Evolutionary conservation across 192 early-diverging fungal species (phyloP).

Genomic region (Powellomyces hirtus): DNA sequence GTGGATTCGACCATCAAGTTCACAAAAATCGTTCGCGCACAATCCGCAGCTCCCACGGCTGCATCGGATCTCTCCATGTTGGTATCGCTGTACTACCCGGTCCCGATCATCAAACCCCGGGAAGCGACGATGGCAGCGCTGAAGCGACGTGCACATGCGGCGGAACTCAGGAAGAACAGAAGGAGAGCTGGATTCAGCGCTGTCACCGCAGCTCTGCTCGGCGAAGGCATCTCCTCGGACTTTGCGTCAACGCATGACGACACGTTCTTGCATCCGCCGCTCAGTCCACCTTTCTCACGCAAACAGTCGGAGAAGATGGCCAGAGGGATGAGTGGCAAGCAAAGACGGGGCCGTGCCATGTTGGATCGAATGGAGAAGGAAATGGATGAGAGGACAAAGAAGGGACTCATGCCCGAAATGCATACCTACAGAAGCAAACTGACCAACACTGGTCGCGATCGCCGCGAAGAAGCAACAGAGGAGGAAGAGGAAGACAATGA

Average conservation of each 20-base stretch:
- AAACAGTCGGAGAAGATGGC: not conserved
- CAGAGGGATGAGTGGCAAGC: not conserved
- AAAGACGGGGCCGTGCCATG: conserved; percentile 7
- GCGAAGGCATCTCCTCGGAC: conserved; percentile 23
- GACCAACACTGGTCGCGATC: not conserved
- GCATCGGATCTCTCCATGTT: conserved; percentile 3
- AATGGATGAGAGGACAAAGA: conserved; percentile 11
- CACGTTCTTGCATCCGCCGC: conserved; percentile 9
- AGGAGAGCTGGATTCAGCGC: conserved; percentile 18
- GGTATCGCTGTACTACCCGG: conserved; percentile 5
- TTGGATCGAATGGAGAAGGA: conserved; percentile 25
- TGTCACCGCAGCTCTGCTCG: conserved; percentile 5
- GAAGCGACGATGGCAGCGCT: conserved; percentile 10
- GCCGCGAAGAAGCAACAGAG: not conserved
- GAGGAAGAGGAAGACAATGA: not conserved
- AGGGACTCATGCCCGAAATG: not conserved
- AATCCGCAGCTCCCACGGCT: conserved; percentile 5
- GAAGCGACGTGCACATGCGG: not conserved
- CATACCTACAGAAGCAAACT: conserved; percentile 1
- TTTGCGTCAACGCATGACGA: conserved; percentile 23
- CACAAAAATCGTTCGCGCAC: not conserved
- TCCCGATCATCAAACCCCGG: conserved; percentile 19
- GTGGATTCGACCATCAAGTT: not conserved
- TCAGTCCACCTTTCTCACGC: conserved; percentile 26
- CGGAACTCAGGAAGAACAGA: not conserved